Evolutionary conservation across 192 early-diverging fungal genomes (phyloP).

Genomic region (Funneliformis mosseae): DNA sequence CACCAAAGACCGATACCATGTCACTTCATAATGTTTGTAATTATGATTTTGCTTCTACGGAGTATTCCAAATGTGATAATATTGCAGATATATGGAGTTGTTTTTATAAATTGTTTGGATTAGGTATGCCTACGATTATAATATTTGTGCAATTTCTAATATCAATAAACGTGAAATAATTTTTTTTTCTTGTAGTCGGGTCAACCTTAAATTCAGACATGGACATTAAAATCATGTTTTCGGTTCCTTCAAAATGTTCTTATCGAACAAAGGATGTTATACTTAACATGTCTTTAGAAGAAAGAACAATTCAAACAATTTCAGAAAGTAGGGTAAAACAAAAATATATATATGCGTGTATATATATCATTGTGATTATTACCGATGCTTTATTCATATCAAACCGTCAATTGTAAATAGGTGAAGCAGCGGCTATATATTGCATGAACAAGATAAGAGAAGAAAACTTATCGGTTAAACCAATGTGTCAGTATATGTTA

Average conservation of each 20-base stretch:
- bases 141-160: too few relatives aligned
- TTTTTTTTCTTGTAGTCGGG: too few relatives aligned
- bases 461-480: not conserved
- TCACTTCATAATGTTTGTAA: too few relatives aligned
- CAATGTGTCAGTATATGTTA: not conserved
- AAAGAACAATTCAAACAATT: not conserved
- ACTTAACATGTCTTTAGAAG: slow-evolving; percentile 44
- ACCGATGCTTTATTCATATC: not conserved
- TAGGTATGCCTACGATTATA: too few relatives aligned
- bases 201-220: not conserved
- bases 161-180: not conserved
- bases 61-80: too few relatives aligned
- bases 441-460: not conserved
- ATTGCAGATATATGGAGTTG: not conserved
- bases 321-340: not conserved
- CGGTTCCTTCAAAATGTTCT: slow-evolving; percentile 1
- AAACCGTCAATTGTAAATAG: not conserved
- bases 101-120: not conserved
- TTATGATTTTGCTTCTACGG: too few relatives aligned
- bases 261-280: slow-evolving; percentile 49
- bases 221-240: not conserved
- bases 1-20: too few relatives aligned
- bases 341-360: too few relatives aligned
- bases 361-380: too few relatives aligned
- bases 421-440: slow-evolving; percentile 17